Conservation (phyloP, 805 yeast genomes). For the Metschnikowia arizonensis region DNA sequence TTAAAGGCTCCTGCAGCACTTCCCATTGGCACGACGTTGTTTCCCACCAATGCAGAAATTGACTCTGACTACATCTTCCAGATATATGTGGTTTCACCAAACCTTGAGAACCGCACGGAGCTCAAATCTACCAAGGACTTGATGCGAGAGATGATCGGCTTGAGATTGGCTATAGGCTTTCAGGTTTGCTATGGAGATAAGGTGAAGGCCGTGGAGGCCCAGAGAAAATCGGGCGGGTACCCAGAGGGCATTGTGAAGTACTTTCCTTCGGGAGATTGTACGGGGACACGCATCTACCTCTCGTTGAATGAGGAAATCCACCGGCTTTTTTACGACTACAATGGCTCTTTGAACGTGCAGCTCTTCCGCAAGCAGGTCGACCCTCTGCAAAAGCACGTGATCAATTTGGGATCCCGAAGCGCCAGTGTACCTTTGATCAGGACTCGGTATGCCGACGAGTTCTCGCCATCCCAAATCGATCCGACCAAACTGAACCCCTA, state of each 20-base stretch:
- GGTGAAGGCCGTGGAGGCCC: constrained; percentile 63
- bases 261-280: constrained; percentile 42
- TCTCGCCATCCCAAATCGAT: constrained; percentile 40
- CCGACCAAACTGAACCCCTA: constrained; percentile 46
- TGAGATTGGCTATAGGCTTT: constrained; percentile 80
- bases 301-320: constrained; percentile 82
- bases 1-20: constrained; percentile 89
- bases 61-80: constrained; percentile 72
- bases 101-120: constrained; percentile 51
- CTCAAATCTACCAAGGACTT: constrained; percentile 53
- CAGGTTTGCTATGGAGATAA: constrained; percentile 78
- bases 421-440: constrained; percentile 47
- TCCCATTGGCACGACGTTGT: constrained; percentile 75
- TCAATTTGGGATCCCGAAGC: constrained; percentile 14
- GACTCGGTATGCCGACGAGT: constrained; percentile 72
- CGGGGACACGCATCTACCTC: constrained; percentile 67
- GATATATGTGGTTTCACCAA: constrained; percentile 73
- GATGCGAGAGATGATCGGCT: constrained; percentile 80
- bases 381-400: constrained; percentile 6
- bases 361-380: constrained; percentile 43
- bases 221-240: constrained; percentile 50
- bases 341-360: constrained; percentile 74
- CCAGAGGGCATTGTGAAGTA: constrained; percentile 54
- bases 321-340: constrained; percentile 68
- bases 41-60: constrained; percentile 69